A percentile compares a stretch with the other conserved stretches of the same genome.
Evolutionary conservation across 768 basidiomycete species (phyloP).

Genomic region (Boletus vinaceobasis): DNA sequence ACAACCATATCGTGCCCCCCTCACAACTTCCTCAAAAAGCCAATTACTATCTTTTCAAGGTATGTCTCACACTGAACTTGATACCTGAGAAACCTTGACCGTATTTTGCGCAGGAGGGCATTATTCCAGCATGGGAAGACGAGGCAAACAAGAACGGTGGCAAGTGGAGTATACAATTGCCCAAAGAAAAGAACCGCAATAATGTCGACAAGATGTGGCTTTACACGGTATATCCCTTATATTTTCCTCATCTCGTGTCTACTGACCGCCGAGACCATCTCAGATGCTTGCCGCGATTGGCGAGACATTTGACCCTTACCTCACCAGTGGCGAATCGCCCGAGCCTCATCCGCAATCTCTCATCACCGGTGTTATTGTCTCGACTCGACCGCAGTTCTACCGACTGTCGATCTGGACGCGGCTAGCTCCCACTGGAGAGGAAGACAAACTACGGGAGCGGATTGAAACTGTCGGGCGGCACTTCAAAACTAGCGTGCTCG

Average conservation of each 20-base stretch:
- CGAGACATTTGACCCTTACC: slow-evolving; percentile 93
- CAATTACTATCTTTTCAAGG: slow-evolving; percentile 99
- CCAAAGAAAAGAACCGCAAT: slow-evolving; percentile 85
- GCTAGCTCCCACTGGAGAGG: slow-evolving; percentile 56
- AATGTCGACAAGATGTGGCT: slow-evolving; percentile 96
- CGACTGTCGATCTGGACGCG: slow-evolving; percentile 98
- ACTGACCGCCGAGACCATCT: slow-evolving; percentile 1
- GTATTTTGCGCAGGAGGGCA: slow-evolving; percentile 63
- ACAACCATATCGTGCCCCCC: slow-evolving; percentile 97
- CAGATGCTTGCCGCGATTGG: slow-evolving; percentile 99
- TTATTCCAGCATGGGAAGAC: slow-evolving; percentile 98
- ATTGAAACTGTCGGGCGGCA: slow-evolving; percentile 83
- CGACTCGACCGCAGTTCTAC: slow-evolving; percentile 92
- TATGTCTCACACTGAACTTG: slow-evolving; percentile 29
- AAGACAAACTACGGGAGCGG: slow-evolving; percentile 68
- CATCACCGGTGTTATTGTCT: slow-evolving; percentile 93
- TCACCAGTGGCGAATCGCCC: slow-evolving; percentile 44
- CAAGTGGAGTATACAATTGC: slow-evolving; percentile 98
- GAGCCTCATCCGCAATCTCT: slow-evolving; percentile 53
- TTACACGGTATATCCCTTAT: slow-evolving; percentile 67
- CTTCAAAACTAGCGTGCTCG: slow-evolving; percentile 90
- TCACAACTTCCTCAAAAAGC: slow-evolving; percentile 91
- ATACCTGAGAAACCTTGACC: slow-evolving; percentile 1
- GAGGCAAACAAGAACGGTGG: slow-evolving; percentile 95
- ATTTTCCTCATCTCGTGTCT: background rate